Conservation (phyloP, 2,329 filamentous ascomycete species). For the Trichoderma asperellum region DNA sequence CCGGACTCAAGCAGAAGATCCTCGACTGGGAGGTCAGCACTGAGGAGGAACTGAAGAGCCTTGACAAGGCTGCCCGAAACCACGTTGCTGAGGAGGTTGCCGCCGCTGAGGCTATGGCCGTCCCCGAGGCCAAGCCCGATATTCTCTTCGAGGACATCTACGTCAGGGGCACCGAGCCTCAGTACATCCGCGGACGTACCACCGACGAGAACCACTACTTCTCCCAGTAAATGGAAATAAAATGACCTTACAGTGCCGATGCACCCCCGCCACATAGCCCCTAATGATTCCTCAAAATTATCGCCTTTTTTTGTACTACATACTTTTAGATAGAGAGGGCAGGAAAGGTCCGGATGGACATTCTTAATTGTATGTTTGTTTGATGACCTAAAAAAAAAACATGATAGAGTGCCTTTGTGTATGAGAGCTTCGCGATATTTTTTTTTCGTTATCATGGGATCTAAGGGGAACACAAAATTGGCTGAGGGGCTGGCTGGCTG, state of each 20-base stretch:
- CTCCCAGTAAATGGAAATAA: slow-evolving; percentile 51
- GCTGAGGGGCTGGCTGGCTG: not conserved
- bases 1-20: slow-evolving; percentile 96
- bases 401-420: not conserved
- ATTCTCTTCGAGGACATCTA: slow-evolving; percentile 98
- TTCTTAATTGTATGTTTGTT: slow-evolving; percentile 21
- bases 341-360: slow-evolving; percentile 30
- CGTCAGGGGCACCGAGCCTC: slow-evolving; percentile 82
- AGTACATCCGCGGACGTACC: slow-evolving; percentile 84
- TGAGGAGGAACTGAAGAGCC: slow-evolving; percentile 93
- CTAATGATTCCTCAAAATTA: slow-evolving; percentile 42
- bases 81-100: slow-evolving; percentile 89
- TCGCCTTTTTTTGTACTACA: slow-evolving; percentile 37
- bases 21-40: slow-evolving; percentile 89
- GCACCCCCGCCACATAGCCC: slow-evolving; percentile 27
- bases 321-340: slow-evolving; percentile 35
- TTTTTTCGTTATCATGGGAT: not conserved
- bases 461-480: not conserved
- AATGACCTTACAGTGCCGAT: slow-evolving; percentile 1
- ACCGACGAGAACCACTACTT: slow-evolving; percentile 96
- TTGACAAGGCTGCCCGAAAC: slow-evolving; percentile 90
- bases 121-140: slow-evolving; percentile 75
- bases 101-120: slow-evolving; percentile 83
- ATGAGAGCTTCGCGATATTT: not conserved
- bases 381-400: slow-evolving; percentile 19